These are phyloP conservation scores for Mortierella antarctica DNA, from an alignment of 192 early-diverging fungal species.

Conservation along the genomic window DNA sequence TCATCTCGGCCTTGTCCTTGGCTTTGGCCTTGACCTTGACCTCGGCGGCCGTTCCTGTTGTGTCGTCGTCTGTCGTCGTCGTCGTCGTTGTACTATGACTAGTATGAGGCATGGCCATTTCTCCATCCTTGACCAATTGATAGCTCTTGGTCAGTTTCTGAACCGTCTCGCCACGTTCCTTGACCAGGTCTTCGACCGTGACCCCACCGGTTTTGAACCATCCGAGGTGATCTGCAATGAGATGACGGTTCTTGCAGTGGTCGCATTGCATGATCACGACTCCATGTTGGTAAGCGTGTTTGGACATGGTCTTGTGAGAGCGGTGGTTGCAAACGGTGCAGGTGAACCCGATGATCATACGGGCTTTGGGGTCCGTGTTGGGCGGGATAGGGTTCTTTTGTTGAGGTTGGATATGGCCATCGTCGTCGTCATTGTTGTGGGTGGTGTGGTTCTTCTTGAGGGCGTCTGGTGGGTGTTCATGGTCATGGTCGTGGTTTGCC, in stretches of 20 bases:
- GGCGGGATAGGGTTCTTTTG: constrained; percentile 40
- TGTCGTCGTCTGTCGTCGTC: not conserved
- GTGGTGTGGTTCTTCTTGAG: not conserved
- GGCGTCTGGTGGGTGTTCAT: not conserved
- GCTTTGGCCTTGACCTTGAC: not conserved
- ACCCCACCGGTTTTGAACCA: constrained; percentile 84
- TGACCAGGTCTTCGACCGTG: constrained; percentile 87
- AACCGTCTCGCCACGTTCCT: constrained; percentile 79
- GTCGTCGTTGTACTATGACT: not conserved
- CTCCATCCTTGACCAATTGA: constrained; percentile 50
- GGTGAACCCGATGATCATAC: constrained; percentile 90
- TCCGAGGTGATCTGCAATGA: constrained; percentile 98
- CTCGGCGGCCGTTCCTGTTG: not conserved
- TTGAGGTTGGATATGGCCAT: constrained; percentile 21
- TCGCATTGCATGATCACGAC: constrained; percentile 96
- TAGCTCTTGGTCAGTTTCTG: constrained; percentile 53
- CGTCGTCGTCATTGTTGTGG: not conserved
- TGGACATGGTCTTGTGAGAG: constrained; percentile 91
- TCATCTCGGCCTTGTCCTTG: constrained; percentile 1
- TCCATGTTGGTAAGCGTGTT: constrained; percentile 88
- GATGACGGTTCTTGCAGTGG: constrained; percentile 87
- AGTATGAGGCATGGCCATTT: not conserved
- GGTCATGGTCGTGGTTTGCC: not conserved
- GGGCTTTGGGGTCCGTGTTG: constrained; percentile 56
- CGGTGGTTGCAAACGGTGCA: constrained; percentile 93